phyloP scores from a whole-genome alignment of 2,329 filamentous ascomycete genomes.

The Fusarium scirpi region DNA sequence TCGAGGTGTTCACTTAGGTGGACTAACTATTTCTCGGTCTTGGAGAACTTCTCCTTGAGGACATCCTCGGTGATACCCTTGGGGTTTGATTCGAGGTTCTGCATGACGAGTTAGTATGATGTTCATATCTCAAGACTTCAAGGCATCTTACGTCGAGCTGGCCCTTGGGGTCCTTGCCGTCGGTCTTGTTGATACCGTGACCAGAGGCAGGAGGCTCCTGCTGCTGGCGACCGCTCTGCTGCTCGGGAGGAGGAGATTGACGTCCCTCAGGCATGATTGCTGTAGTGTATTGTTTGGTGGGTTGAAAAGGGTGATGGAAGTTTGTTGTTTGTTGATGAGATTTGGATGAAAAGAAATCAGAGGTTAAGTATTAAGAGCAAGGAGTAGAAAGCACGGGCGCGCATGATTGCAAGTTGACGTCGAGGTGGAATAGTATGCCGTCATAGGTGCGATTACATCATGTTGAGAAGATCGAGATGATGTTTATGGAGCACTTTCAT shows the following conservation, averaged over 20 bases:
- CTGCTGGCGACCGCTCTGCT: slow-evolving; percentile 73
- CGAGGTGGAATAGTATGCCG: slow-evolving; percentile 42
- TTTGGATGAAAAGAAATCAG: background rate
- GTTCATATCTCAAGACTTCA: background rate
- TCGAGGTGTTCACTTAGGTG: fast-evolving
- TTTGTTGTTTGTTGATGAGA: background rate
- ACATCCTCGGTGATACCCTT: slow-evolving; percentile 71
- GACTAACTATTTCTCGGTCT: slow-evolving; percentile 51
- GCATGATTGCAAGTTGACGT: slow-evolving; percentile 46
- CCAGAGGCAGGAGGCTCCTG: slow-evolving; percentile 68
- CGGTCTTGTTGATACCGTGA: slow-evolving; percentile 65
- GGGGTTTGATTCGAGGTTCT: slow-evolving; percentile 74
- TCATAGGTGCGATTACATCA: slow-evolving; percentile 48
- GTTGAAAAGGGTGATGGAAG: background rate
- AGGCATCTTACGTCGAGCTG: slow-evolving; percentile 60
- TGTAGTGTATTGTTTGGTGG: slow-evolving; percentile 33
- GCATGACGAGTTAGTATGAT: slow-evolving; percentile 7
- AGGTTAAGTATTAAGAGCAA: slow-evolving; percentile 22
- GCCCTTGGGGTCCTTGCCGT: slow-evolving; percentile 62
- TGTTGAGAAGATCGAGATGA: slow-evolving; percentile 37
- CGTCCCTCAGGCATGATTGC: slow-evolving; percentile 77
- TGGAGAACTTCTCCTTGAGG: slow-evolving; percentile 70
- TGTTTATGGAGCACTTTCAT: slow-evolving; percentile 4
- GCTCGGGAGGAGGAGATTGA: slow-evolving; percentile 81
- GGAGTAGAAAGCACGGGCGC: background rate